Evolutionary conservation across 2,329 filamentous ascomycete species (phyloP).

Genomic region (Monosporascus sp.): DNA sequence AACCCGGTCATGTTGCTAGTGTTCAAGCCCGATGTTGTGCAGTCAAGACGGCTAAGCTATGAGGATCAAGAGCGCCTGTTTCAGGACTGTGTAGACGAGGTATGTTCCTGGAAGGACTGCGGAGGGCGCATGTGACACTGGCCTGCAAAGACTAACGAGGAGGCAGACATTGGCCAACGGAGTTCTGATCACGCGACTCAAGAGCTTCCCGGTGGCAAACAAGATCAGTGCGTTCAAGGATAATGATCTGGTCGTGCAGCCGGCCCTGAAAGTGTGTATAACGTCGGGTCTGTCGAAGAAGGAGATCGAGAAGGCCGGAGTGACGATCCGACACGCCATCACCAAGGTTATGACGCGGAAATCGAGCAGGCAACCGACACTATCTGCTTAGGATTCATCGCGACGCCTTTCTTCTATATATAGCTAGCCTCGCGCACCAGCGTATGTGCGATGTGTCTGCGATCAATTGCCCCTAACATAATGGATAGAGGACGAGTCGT

Average conservation of each 20-base stretch:
- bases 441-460: no score
- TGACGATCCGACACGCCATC: slow-evolving; percentile 83
- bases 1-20: slow-evolving; percentile 84
- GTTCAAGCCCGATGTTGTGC: slow-evolving; percentile 78
- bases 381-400: slow-evolving; percentile 26
- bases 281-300: slow-evolving; percentile 86
- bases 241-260: slow-evolving; percentile 63
- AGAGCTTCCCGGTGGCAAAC: slow-evolving; percentile 64
- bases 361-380: slow-evolving; percentile 42
- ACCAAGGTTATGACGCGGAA: slow-evolving; percentile 81
- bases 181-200: slow-evolving; percentile 83
- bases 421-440: neutral
- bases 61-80: slow-evolving; percentile 81
- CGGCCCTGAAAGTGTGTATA: slow-evolving; percentile 86
- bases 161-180: slow-evolving; percentile 74
- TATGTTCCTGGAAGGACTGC: slow-evolving; percentile 37
- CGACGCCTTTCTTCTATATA: slow-evolving; percentile 5
- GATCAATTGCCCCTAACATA: neutral
- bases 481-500: neutral
- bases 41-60: slow-evolving; percentile 59
- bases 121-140: neutral
- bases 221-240: slow-evolving; percentile 63
- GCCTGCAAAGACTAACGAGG: slow-evolving; percentile 3
- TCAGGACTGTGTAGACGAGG: slow-evolving; percentile 94
- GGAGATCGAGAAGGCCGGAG: slow-evolving; percentile 91